Base-by-base conservation (phyloP, 1,139 yeast species). In the Magnusiomyces starmeri region DNA sequence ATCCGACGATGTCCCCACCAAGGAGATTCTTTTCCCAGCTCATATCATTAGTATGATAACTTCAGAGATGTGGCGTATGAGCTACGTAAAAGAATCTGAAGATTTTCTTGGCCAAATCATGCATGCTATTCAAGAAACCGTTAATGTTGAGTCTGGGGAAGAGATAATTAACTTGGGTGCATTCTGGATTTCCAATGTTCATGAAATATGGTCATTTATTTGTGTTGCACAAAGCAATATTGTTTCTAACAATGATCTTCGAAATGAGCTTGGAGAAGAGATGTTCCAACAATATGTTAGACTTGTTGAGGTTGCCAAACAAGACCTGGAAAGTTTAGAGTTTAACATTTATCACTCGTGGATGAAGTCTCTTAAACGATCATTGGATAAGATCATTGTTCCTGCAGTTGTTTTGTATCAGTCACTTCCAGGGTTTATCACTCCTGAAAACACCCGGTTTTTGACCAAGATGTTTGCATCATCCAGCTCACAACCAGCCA, bases 51-150 rank as follows among this genome's bases (percentile, higher is more conserved):
- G 92, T 61, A 85, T 94, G 59, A 85, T 92, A 44, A 77, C 92
- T 57, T 84, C 95, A 62, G 98, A 94, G 69, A 89, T 92, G 98
- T 92, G 99, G 99, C 81, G 97, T 70, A 76, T 90, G 54, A 97
- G 98, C 2, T 78, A 89, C 62, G 89, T 96, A 39, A 83, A 85
- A 61, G 96, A 90, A 69, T 82, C 94, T 64, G 98, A 92, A 72
- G 83, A 82, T 54, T 87, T 92, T 68, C 73, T 92, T 59, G 97
- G 97, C 51, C 94, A 86, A 67, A 95, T 88, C 3, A 77, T 92
- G 68, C 82, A 89, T 44, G 85, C 88, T 2, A 89, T 92, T 59
- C 98, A 92, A 72, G 82, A 79, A 51, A 62, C 67, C 18, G 71
- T 72, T 32, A 60, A 67, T 62, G 62, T 65, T 52, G 61, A 60